These are phyloP conservation scores for Globisporangium viniferum DNA, from an alignment of 352 stramenopile genomes.

Conservation along the genomic window DNA sequence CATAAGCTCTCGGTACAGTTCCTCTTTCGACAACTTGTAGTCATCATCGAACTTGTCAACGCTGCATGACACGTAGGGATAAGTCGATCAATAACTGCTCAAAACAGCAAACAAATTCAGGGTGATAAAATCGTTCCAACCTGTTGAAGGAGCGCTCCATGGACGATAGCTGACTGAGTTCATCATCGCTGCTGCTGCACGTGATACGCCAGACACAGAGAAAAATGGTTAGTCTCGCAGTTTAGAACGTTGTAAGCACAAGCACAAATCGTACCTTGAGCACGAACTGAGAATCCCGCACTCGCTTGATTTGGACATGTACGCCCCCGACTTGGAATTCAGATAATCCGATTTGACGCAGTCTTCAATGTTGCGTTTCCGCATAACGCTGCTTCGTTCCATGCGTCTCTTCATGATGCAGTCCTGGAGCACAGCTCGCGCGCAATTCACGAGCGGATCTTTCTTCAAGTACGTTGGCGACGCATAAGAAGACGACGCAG, in stretches of 20 bases:
- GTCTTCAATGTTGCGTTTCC: conserved; percentile 68
- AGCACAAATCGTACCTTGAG: conserved; percentile 34
- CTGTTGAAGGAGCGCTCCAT: conserved; percentile 58
- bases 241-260: not conserved
- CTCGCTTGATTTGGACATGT: conserved; percentile 38
- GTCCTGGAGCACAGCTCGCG: conserved; percentile 63
- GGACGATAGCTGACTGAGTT: conserved; percentile 68
- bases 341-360: conserved; percentile 32
- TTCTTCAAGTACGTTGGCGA: conserved; percentile 35
- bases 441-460: conserved; percentile 60
- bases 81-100: not conserved
- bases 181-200: conserved; percentile 71
- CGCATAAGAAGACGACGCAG: conserved; percentile 39
- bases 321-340: conserved; percentile 32
- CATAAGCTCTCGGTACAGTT: conserved; percentile 64
- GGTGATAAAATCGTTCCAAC: conserved; percentile 22
- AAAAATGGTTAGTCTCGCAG: not conserved
- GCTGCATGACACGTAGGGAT: conserved; percentile 11
- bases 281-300: conserved; percentile 41
- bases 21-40: conserved; percentile 54
- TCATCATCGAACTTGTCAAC: conserved; percentile 46
- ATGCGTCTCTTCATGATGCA: conserved; percentile 62
- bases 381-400: conserved; percentile 48
- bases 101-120: not conserved
- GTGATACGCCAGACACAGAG: not conserved